Base-by-base conservation (phyloP, 2,329 filamentous ascomycete genomes). In the Orbilia oligospora region DNA sequence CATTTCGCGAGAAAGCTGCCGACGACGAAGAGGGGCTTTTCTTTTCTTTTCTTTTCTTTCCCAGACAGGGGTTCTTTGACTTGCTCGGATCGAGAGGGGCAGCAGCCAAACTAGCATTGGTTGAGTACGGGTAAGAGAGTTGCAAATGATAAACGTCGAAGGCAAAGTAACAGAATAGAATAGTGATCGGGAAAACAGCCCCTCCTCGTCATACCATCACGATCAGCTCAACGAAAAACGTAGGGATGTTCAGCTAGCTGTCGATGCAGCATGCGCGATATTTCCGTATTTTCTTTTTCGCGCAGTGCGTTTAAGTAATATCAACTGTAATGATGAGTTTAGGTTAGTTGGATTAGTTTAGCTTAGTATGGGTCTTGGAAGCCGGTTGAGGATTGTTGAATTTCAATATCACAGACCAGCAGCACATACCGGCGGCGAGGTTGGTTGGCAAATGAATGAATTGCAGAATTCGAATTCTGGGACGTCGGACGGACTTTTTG, bases 211-310 rank as follows among this genome's bases (percentile, higher is more conserved):
- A 77, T 77, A 77, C 61, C 41, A 71, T 77, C 73, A 55, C 73
- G 73, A 77, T 77, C 73, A 77, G 73, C 73, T 69, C 73, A 77
- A 77, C 73, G 67, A 41, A 77, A 41, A 77, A 68, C 22, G 55
- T 27, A 49, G 53, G 73, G 67, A 71, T 77, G 67, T 68, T 77
- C 73, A 77, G 73, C 67, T 77, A 49, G 51, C 18, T 53, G 49
- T 27, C 38, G 53, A 41, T 64, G 65, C 18, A 51, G 65, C 18
- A 51, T 71, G 72, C 48, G 73, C 66, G 73, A 77, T 77, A 77
- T 77, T 46, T 71, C 27, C 3, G 33, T 65, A 49, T 61, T 77
- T 71, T 61, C 56, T 61, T 71, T 58, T 44, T 76, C 67, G n/a
- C 65, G n/a, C n/a, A n/a, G n/a, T n/a, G n/a, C n/a, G 22, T 55